A percentile compares a stretch with the other conserved stretches of the same genome.
phyloP scores from a whole-genome alignment of 805 yeast species.

The Starmera dryadoides region DNA sequence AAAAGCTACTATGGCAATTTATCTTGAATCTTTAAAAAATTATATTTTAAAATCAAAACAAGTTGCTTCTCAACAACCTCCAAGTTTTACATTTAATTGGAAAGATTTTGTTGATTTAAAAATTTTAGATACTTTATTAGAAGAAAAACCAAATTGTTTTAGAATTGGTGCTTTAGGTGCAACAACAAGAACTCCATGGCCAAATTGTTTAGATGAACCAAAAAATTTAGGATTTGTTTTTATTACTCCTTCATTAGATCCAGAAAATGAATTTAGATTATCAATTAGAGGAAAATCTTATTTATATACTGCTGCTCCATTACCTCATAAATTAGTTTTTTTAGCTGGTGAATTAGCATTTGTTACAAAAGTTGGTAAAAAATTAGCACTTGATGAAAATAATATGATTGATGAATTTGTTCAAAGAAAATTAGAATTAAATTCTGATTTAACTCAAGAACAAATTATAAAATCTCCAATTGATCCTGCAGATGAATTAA shows the following conservation, averaged over 20 bases:
- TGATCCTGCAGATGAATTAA: conserved; percentile 17
- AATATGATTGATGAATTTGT: conserved; percentile 29
- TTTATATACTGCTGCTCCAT: conserved; percentile 34
- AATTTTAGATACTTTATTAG: conserved; percentile 28
- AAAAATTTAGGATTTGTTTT: conserved; percentile 22
- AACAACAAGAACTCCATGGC: conserved; percentile 32
- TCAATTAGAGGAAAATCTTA: conserved; percentile 34
- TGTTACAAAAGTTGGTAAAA: conserved; percentile 27
- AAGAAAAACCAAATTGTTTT: conserved; percentile 35
- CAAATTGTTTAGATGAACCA: conserved; percentile 31
- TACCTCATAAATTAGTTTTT: conserved; percentile 36
- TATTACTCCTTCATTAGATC: conserved; percentile 20
- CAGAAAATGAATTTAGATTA: conserved; percentile 30
- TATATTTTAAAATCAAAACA: conserved; percentile 19
- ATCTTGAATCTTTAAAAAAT: conserved; percentile 25
- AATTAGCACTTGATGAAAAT: conserved; percentile 22
- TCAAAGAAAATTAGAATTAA: conserved; percentile 19
- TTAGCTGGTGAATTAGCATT: conserved; percentile 34
- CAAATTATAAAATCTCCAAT: conserved; percentile 26
- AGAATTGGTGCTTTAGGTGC: conserved; percentile 37
- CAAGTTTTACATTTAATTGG: conserved; percentile 43
- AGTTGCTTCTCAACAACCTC: conserved; percentile 24
- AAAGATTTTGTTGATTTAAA: conserved; percentile 47
- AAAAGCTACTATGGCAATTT: conserved; percentile 26
- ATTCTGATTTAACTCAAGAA: conserved; percentile 15